Evolutionary conservation across 202 grass and related monocot species (phyloP), one percentile per base, ranked within the genome.

Genomic region (Schoenoplectus tabernaemontani): DNA sequence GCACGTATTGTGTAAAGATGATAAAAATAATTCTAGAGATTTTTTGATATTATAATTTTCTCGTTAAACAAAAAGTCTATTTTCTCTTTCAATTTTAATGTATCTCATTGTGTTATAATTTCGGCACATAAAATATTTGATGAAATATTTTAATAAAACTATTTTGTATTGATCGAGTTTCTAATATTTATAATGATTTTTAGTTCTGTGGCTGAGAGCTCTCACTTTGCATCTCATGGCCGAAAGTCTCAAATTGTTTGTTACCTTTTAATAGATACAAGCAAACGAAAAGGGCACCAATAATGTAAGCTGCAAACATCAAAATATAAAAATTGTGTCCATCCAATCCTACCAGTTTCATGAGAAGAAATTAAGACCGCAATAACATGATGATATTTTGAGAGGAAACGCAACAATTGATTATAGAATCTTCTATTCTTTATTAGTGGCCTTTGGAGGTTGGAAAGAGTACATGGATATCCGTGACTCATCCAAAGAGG

Each of bases 391-490:
- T 63, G 56, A 79, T 62, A 39, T 58, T 79, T 79, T 62, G 20
- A 28, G 23, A 28, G 22, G 77, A 16, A 34, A 61, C 3, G 77
- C 57, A 63, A 46, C 8, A n/a, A 57, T 28, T 28, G 28, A 36
- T 9, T 6, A 50, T 50, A 79, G 51, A 79, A 30, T n/a, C 20
- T 79, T 44, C n/a, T 61, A 23, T 48, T 44, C 41, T 28, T 63
- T 63, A 5, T 30, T 8, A 61, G 77, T 79, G 77, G 77, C 77
- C 20, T 63, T 32, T 16, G 59, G 57, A 60, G 51, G 56, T 42
- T 79, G 30, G 56, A 28, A 28, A 46, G 37, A 44, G 19, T 11
- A 57, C 34, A 61, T 26, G 17, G n/a, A 57, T 28, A 61, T 20
- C 37, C 67, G 42, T 30, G 42, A 50, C 12, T 41, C 22, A 50